These are phyloP conservation scores for Mycena kentingensis DNA, from an alignment of 768 basidiomycete species.

Conservation along the genomic window DNA sequence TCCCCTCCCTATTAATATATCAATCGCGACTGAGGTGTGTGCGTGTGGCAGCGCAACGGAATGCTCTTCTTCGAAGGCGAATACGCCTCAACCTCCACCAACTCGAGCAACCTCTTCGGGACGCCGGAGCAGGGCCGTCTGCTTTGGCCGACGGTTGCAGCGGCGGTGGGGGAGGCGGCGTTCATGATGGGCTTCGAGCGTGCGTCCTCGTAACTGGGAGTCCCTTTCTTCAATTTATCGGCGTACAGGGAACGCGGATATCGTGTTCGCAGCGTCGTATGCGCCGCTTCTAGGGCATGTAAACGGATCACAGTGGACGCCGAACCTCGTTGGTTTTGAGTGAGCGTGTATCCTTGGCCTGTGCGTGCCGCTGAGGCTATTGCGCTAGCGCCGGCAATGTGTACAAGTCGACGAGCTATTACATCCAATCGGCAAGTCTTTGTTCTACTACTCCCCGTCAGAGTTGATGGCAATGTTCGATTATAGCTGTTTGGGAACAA, in stretches of 20 bases:
- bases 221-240: not conserved
- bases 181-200: conserved; percentile 69
- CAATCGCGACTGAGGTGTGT: not conserved
- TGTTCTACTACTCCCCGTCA: not conserved
- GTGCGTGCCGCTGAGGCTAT: not conserved
- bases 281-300: conserved; percentile 54
- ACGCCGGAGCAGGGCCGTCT: conserved; percentile 46
- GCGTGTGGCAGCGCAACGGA: conserved; percentile 52
- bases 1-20: not conserved
- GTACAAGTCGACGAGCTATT: conserved; percentile 61
- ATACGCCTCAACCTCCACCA: conserved; percentile 64
- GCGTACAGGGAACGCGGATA: conserved; percentile 8
- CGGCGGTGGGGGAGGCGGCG: conserved; percentile 52
- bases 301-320: conserved; percentile 39
- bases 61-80: conserved; percentile 67
- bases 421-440: conserved; percentile 54
- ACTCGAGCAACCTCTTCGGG: conserved; percentile 51
- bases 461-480: conserved; percentile 25
- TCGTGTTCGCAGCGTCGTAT: conserved; percentile 44
- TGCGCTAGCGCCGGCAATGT: conserved; percentile 48
- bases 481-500: conserved; percentile 65
- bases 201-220: conserved; percentile 32
- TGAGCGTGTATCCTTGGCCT: conserved; percentile 32
- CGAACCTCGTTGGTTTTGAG: conserved; percentile 65
- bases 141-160: conserved; percentile 49